Evolutionary conservation across 2,329 filamentous ascomycete genomes (phyloP), one percentile per base, ranked within the genome.

Genomic region (Parafenestella ontariensis): DNA sequence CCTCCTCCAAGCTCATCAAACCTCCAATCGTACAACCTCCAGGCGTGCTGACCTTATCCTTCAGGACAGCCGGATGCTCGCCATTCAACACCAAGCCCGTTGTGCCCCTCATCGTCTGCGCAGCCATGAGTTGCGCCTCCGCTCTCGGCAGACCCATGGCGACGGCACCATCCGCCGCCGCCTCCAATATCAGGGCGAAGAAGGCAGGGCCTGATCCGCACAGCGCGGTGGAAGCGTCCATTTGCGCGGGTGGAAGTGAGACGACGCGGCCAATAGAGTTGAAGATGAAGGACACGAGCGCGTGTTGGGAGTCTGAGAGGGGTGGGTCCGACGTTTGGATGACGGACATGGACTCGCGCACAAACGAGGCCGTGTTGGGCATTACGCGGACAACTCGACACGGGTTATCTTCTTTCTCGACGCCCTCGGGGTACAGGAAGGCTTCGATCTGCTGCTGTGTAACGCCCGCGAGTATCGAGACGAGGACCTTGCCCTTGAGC

Each of bases 331-430:
- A 81, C 1, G 83, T 86, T 43, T 86, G 87, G 62, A 96, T 89
- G 49, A 95, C 81, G 8, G 80, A 94, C 90, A 95, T 95, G 64
- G 85, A 88, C 76, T 96, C 88, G 42, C 90, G 80, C 53, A 96
- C 89, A 44, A 90, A 83, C 23, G 88, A 87, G 10, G 91, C 91
- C 0, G 90, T 93, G 79, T 96, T 96, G 64, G 91, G 91, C 85
- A 96, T 92, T 49, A 89, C 91, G 28, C 91, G 83, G 4, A 96
- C 87, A 40, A 95, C 82, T 37, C 84, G 81, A 75, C 85, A 89
- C n/a, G 64, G 64, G 34, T 77, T 75, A n/a, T 65, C 66, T 33
- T 82, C 79, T 34, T 66, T 67, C 9, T 58, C 57, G 18, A 82
- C 76, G 9, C 79, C 77, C 23, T 83, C 82, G 0, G 71, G 71